Evolutionary conservation across 306 rosid genomes (phyloP).

Genomic region (Argentina anserina): DNA sequence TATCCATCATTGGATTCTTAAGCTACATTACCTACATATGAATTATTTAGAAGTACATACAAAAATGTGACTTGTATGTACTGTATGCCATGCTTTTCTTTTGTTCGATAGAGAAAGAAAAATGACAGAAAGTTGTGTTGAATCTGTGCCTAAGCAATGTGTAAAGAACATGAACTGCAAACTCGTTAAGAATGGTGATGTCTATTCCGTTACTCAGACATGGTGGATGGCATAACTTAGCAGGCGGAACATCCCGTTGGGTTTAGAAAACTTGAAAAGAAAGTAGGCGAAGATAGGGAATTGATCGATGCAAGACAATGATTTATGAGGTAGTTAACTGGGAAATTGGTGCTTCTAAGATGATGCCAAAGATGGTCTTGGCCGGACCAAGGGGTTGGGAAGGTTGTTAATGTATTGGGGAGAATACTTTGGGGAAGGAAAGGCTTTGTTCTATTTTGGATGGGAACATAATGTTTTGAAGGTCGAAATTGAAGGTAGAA

Average conservation of each 20-base stretch:
- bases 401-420: too few relatives aligned
- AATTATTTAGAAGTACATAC: not conserved
- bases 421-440: too few relatives aligned
- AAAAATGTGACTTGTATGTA: not conserved
- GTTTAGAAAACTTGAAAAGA: slow-evolving; percentile 59
- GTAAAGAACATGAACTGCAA: not conserved
- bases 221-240: too few relatives aligned
- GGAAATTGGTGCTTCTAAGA: too few relatives aligned
- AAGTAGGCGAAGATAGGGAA: slow-evolving; percentile 63
- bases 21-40: not conserved
- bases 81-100: not conserved
- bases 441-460: too few relatives aligned
- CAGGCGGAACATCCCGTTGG: too few relatives aligned
- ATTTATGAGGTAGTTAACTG: too few relatives aligned
- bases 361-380: too few relatives aligned
- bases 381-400: too few relatives aligned
- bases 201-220: not conserved
- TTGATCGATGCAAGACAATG: too few relatives aligned
- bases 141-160: not conserved
- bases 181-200: not conserved
- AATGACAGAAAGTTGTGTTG: not conserved
- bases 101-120: not conserved
- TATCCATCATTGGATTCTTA: not conserved
- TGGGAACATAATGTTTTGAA: too few relatives aligned
- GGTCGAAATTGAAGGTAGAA: too few relatives aligned